phyloP scores from a whole-genome alignment of 495 filamentous ascomycete species.

The Penicillium longicatenatum region DNA sequence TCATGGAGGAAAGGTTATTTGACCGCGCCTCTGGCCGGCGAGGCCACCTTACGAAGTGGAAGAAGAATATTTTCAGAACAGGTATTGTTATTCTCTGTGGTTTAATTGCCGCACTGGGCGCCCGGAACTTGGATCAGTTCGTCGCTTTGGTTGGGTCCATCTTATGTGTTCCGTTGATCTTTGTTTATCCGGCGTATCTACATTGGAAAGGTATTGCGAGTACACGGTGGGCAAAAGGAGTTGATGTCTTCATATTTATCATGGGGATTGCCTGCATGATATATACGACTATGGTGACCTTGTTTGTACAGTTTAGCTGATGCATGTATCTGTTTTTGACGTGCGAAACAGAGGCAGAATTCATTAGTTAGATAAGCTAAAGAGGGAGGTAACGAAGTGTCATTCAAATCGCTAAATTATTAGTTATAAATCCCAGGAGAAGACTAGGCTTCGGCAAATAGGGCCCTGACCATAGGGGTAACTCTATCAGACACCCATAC shows the following conservation, averaged over 20 bases:
- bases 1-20: not conserved
- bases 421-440: too few species aligned
- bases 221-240: not conserved
- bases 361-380: not conserved
- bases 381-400: not conserved
- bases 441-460: too few species aligned
- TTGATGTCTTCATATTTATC: not conserved
- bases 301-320: not conserved
- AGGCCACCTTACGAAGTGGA: not conserved
- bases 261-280: not conserved
- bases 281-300: not conserved
- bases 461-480: too few species aligned
- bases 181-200: not conserved
- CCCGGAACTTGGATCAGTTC: not conserved
- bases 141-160: not conserved
- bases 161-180: not conserved
- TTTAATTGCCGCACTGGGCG: not conserved
- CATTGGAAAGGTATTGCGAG: not conserved
- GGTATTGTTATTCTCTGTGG: not conserved
- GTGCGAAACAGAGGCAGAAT: slow-evolving; percentile 10
- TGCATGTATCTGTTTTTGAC: slow-evolving; percentile 13
- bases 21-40: not conserved
- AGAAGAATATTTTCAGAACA: not conserved
- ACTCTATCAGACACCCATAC: too few species aligned
- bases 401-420: not conserved